Evolutionary conservation across 1,284 basidiomycete genomes (phyloP).

Genomic region (Tilletia indica): DNA sequence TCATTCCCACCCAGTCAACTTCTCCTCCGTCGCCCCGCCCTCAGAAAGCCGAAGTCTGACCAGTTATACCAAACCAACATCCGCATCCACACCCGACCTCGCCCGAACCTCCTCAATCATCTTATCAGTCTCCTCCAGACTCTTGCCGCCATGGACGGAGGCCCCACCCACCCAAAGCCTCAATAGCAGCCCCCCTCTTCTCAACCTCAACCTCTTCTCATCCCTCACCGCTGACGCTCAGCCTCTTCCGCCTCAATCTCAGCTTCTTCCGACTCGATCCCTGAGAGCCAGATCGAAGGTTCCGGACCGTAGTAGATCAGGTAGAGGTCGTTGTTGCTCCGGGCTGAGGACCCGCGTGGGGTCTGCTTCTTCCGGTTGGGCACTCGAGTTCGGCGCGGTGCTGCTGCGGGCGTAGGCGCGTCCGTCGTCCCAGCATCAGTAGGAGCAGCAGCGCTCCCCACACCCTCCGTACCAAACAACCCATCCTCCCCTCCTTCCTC

Average conservation of each 20-base stretch:
- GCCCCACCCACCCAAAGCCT: constrained; percentile 1
- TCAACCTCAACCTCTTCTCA: neutral
- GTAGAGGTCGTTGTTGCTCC: constrained; percentile 9
- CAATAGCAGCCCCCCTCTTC: neutral
- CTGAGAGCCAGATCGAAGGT: neutral
- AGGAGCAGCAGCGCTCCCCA: neutral
- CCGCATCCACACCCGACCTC: neutral
- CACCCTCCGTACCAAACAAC: neutral
- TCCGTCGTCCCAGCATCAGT: neutral
- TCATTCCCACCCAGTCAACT: constrained; percentile 2
- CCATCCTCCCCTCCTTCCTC: too few species aligned
- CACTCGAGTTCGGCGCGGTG: neutral
- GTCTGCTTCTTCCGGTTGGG: too few species aligned
- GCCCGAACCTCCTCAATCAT: neutral
- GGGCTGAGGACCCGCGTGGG: neutral
- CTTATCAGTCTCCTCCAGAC: neutral
- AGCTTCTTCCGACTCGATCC: neutral
- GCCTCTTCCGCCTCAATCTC: neutral
- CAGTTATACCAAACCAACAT: too few species aligned
- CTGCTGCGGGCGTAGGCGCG: neutral
- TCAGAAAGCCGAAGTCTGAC: neutral
- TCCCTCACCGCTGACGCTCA: neutral
- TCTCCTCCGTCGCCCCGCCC: neutral
- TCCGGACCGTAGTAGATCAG: constrained; percentile 9
- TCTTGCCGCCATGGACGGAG: neutral